Percentiles rank a stretch among this genome's conserved stretches.
These are phyloP conservation scores for Russula emetica DNA, from an alignment of 768 basidiomycete species.

Conservation along the genomic window DNA sequence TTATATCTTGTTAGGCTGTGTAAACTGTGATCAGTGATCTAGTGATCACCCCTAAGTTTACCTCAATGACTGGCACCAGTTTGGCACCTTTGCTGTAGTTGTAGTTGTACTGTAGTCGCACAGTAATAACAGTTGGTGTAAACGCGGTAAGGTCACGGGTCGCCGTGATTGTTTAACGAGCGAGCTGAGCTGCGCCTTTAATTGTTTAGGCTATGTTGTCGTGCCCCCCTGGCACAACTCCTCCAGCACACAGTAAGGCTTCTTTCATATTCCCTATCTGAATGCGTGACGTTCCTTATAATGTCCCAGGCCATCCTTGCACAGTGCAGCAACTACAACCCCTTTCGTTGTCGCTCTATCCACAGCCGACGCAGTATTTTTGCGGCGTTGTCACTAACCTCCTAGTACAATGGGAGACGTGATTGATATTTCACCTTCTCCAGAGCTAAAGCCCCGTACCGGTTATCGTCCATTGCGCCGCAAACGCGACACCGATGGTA, in stretches of 20 bases:
- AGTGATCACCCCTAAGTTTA: too few species aligned
- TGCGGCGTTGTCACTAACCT: not conserved
- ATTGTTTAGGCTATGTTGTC: not conserved
- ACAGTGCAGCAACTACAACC: not conserved
- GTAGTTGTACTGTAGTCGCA: not conserved
- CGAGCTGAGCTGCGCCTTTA: too few species aligned
- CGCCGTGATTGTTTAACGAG: too few species aligned
- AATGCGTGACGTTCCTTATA: not conserved
- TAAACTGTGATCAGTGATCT: not conserved
- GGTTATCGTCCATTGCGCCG: slow-evolving; percentile 18
- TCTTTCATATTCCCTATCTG: not conserved
- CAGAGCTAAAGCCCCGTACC: slow-evolving; percentile 10
- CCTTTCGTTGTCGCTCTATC: not conserved
- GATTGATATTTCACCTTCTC: slow-evolving; percentile 25
- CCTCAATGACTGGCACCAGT: not conserved
- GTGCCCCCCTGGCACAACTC: slow-evolving; percentile 6
- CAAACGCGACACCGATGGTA: slow-evolving; percentile 18
- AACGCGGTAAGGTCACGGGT: not conserved
- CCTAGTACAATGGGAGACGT: slow-evolving; percentile 19
- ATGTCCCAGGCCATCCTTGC: not conserved
- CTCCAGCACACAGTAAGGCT: not conserved
- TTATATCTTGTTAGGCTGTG: not conserved
- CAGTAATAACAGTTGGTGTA: not conserved
- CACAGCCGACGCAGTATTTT: not conserved
- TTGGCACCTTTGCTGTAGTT: not conserved